Base-by-base conservation (phyloP, 768 basidiomycete genomes). In the Pilatotrama ljubarskyi region DNA sequence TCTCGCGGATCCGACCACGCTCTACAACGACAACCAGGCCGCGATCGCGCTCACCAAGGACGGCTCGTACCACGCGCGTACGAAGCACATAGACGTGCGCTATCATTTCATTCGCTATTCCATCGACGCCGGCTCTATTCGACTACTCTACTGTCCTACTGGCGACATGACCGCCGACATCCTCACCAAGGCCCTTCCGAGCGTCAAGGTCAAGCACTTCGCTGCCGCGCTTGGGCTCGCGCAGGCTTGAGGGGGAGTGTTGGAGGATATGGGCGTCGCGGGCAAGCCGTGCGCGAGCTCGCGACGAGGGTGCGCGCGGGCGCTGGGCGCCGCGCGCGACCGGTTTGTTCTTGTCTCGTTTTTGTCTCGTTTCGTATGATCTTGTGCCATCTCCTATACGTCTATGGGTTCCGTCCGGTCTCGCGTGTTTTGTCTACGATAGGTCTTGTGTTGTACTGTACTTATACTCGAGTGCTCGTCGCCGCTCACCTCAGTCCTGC, bases 121-220 rank as follows among this genome's bases (percentile, higher is more conserved):
- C 24, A 56, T 77, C 18, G 62, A 67, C 15, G 59, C 66, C 24
- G 64, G 65, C 14, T 49, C 52, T 13, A 59, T 75, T 41, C 17
- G 42, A n/a, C 53, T 74, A 11, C 26, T 42, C 13, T 69, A 73
- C 55, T 70, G 70, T 46, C 68, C 72, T 7, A 74, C 71, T 1
- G 58, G 55, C 2, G 58, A 70, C 18, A 74, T 71, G 64, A 22
- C 67, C 9, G 76, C 75, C 5, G 75, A 76, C 58, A 64, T 65
- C 11, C 64, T 76, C 20, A 76, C 75, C 15, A 76, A 76, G 54
- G 66, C 64, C 2, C 68, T 75, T 14, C 66, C 68, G 17, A 29
- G 41, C 18, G n/a, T 26, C 14, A 63, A 63, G 51, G 56, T 51
- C 50, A 58, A 63, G 25, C 49, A 58, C 42, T 58, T 63, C 20